Evolutionary conservation across 2,329 filamentous ascomycete genomes (phyloP), one percentile per base, ranked within the genome.

Genomic region (Venturia carpophila): DNA sequence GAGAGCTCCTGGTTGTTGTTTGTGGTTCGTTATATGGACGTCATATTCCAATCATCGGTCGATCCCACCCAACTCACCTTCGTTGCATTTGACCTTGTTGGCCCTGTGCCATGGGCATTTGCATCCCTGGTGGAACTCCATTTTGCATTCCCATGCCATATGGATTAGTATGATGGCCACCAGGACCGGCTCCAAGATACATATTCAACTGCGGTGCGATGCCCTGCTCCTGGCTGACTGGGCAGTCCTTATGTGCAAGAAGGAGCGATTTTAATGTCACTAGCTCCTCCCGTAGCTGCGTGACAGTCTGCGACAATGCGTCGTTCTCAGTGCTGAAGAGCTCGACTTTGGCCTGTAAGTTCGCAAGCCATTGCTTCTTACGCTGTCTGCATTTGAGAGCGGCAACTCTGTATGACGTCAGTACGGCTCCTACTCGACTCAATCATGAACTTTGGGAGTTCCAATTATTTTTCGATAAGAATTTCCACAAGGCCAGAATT

Each of bases 331-430:
- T 88, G 68, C 89, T 92, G 73, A 92, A 97, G 69, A 96, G 83
- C 75, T 99, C 94, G 19, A 97, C 93, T 76, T 97, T 97, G 65
- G 86, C 85, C 75, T 99, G 94, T 1, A 99, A 83, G 70, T 96
- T 97, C 41, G 90, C 90, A 66, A 97, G 84, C 94, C 94, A 99
- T 75, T 97, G 94, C 83, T 99, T 99, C 83, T 99, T 99, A 24
- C 94, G 86, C 76, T 99, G 94, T 67, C 94, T 89, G 77, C 94
- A 99, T 74, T 99, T 99, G 67, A 99, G 82, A 3, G 94, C 94
- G 68, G 94, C 94, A 69, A 99, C 92, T 74, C 94, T 97, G 69
- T 27, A 30, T 39, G 7, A 39, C 49, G 65, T 76, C 69, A 76
- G 72, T 30, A 24, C 21, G n/a, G 67, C 30, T 5, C 45, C 39